These are phyloP conservation scores for Begonia peltatifolia DNA, from an alignment of 306 rosid species.

Conservation along the genomic window DNA sequence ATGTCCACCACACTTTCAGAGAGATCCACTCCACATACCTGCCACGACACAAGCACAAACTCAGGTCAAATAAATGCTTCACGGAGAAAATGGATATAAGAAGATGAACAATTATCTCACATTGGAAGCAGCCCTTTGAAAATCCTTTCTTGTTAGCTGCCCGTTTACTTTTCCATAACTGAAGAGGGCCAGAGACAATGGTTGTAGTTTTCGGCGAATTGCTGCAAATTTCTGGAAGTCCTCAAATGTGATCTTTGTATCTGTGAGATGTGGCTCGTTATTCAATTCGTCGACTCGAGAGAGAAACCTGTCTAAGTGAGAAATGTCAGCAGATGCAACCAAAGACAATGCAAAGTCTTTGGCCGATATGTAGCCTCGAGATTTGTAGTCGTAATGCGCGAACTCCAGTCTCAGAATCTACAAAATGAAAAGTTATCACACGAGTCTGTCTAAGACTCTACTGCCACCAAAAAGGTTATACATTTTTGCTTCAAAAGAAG, in stretches of 20 bases:
- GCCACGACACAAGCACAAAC: constrained; percentile 11
- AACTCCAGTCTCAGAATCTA: constrained; percentile 73
- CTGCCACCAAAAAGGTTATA: no score
- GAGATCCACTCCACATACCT: constrained; percentile 66
- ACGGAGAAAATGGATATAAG: neutral
- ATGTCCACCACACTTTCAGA: constrained; percentile 48
- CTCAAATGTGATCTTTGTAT: constrained; percentile 48
- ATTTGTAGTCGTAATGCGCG: constrained; percentile 72
- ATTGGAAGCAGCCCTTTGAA: constrained; percentile 72
- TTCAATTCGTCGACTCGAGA: constrained; percentile 40
- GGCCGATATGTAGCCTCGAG: constrained; percentile 47
- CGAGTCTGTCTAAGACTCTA: no score
- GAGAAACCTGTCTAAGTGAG: constrained; percentile 46
- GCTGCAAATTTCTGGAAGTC: constrained; percentile 71
- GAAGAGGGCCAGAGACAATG: constrained; percentile 72
- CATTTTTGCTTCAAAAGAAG: no score
- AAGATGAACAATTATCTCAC: constrained; percentile 23
- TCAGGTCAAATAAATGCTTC: neutral
- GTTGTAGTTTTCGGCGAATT: constrained; percentile 48
- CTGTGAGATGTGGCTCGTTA: constrained; percentile 30
- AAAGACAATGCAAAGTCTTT: constrained; percentile 85
- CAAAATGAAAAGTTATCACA: constrained; percentile 6
- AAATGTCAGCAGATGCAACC: constrained; percentile 78
- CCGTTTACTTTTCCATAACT: constrained; percentile 77
- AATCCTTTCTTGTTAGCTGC: constrained; percentile 47